phyloP scores from a whole-genome alignment of 306 rosid species.

The Quercus cerris region DNA sequence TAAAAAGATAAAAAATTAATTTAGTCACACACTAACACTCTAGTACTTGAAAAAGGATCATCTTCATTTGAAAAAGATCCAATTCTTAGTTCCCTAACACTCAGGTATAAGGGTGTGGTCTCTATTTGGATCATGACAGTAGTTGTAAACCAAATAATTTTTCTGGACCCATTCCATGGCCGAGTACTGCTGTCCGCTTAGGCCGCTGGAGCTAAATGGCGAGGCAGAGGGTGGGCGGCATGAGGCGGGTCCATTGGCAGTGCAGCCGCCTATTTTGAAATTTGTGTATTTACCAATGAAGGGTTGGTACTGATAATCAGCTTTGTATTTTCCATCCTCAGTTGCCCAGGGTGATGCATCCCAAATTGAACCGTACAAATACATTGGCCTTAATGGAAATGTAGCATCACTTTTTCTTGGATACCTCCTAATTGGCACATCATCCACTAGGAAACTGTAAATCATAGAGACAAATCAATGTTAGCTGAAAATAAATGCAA shows the following conservation, averaged over 20 bases:
- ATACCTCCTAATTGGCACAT: conserved; percentile 80
- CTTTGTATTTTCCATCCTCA: conserved; percentile 85
- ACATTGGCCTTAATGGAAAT: conserved; percentile 76
- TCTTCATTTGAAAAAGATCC: no score
- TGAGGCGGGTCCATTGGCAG: conserved; percentile 18
- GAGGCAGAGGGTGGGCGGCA: conserved; percentile 52
- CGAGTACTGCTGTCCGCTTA: conserved; percentile 45
- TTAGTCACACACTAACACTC: conserved; percentile 44
- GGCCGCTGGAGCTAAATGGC: conserved; percentile 26
- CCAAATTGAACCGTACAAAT: conserved; percentile 88
- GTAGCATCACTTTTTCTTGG: conserved; percentile 67
- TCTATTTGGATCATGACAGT: conserved; percentile 70
- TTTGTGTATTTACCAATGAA: conserved; percentile 62
- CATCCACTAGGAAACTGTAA: conserved; percentile 78
- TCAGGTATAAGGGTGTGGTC: conserved; percentile 78
- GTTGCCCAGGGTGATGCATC: conserved; percentile 97
- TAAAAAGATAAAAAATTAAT: neutral
- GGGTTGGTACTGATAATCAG: conserved; percentile 77
- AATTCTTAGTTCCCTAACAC: conserved; percentile 32
- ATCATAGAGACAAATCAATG: conserved; percentile 23
- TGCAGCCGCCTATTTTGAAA: conserved; percentile 64
- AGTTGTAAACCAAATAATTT: conserved; percentile 66
- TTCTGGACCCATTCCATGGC: conserved; percentile 79
- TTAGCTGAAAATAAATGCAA: conserved; percentile 3
- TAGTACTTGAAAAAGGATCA: no score